Evolutionary conservation across 768 basidiomycete genomes (phyloP).

Genomic region (Boletus speciosus): DNA sequence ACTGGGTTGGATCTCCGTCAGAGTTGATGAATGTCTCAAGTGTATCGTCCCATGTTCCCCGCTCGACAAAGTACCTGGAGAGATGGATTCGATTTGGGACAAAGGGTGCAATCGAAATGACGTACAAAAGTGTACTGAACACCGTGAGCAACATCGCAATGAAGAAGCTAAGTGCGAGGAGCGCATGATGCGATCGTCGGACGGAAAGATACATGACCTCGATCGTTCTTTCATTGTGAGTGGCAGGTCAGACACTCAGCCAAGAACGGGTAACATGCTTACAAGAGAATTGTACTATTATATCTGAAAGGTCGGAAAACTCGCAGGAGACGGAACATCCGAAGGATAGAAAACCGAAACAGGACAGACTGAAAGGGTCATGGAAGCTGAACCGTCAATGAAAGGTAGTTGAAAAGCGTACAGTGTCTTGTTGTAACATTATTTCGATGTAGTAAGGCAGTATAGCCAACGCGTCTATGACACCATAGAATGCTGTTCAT

Average conservation of each 20-base stretch:
- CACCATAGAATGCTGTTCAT: slow-evolving; percentile 69
- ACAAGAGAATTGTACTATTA: slow-evolving; percentile 80
- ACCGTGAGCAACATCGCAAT: slow-evolving; percentile 83
- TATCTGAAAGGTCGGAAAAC: slow-evolving; percentile 90
- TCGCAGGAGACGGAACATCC: slow-evolving; percentile 84
- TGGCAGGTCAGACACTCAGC: neutral
- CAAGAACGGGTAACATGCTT: slow-evolving; percentile 29
- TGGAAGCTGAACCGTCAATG: neutral
- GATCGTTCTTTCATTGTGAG: slow-evolving; percentile 55
- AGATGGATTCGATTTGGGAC: neutral
- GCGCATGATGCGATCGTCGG: slow-evolving; percentile 78
- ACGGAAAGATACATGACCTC: slow-evolving; percentile 93
- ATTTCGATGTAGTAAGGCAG: slow-evolving; percentile 89
- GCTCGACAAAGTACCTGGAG: slow-evolving; percentile 79
- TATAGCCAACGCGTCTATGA: slow-evolving; percentile 83
- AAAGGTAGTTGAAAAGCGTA: slow-evolving; percentile 34
- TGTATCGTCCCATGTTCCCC: slow-evolving; percentile 84
- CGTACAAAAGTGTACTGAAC: slow-evolving; percentile 81
- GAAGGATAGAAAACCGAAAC: slow-evolving; percentile 87
- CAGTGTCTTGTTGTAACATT: slow-evolving; percentile 79
- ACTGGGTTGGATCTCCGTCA: slow-evolving; percentile 80
- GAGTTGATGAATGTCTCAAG: slow-evolving; percentile 79
- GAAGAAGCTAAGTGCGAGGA: slow-evolving; percentile 86
- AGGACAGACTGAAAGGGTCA: slow-evolving; percentile 57
- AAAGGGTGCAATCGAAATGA: slow-evolving; percentile 1